These are phyloP conservation scores for Arthrobotrys conoides DNA, from an alignment of 2,329 filamentous ascomycete genomes.

Conservation along the genomic window DNA sequence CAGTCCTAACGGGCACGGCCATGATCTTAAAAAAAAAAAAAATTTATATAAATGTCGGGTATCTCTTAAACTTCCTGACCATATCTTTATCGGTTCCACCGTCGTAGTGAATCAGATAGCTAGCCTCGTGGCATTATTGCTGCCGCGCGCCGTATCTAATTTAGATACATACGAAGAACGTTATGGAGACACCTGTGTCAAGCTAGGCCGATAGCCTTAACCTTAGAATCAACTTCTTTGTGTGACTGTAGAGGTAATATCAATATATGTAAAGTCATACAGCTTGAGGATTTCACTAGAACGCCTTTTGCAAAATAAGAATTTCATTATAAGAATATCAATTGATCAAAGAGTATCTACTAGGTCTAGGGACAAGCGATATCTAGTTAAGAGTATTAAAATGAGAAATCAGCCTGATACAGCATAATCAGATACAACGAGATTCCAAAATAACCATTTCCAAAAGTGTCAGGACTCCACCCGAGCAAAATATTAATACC, in stretches of 20 bases:
- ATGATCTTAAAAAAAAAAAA: neutral
- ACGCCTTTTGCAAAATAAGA: neutral
- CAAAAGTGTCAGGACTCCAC: neutral
- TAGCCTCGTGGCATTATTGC: too few species aligned
- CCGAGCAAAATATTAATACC: neutral
- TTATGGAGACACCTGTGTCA: too few species aligned
- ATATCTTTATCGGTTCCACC: too few species aligned
- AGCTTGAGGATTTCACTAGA: too few species aligned
- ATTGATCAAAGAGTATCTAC: neutral
- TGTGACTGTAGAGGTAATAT: too few species aligned
- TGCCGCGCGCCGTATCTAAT: too few species aligned
- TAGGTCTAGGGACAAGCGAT: neutral
- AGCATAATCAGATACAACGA: neutral
- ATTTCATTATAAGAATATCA: neutral
- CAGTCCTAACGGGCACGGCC: neutral
- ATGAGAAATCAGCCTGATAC: neutral
- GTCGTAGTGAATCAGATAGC: too few species aligned
- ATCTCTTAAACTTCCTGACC: too few species aligned
- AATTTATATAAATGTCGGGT: slow-evolving; percentile 4
- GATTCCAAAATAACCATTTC: neutral
- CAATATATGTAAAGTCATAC: too few species aligned
- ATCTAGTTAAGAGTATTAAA: neutral
- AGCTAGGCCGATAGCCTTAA: too few species aligned
- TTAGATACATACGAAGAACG: too few species aligned
- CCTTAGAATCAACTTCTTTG: too few species aligned